Base-by-base conservation (phyloP, 306 rosid genomes). In the Alnus rubra region DNA sequence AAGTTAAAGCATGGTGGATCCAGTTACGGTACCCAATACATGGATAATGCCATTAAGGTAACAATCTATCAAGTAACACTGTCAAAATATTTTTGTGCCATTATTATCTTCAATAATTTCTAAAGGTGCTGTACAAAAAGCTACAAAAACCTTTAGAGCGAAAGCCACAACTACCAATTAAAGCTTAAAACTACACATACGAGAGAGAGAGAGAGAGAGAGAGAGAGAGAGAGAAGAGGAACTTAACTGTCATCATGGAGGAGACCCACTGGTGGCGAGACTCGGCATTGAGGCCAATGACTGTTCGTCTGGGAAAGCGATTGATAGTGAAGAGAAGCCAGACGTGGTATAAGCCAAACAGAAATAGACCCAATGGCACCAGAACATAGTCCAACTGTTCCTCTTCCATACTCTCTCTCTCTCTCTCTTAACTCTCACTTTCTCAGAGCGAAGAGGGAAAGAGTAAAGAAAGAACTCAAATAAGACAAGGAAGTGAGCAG, bases 191-290 rank as follows among this genome's bases (percentile, higher is more conserved):
- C 37, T 15, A 12, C 56, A 4, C 7, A 19, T 30, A 47, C 50
- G 15, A 48, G 81, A 30, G 23, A 35, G 56, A 76, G 44, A 55
- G 59, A 59, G 67, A 83, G 4, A 55, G 37, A 39, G 2, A 71
- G 31, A 50, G 79, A 30, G 33, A 35, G 51, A 76, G 49, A 64
- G 69, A 59, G 68, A 83, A 71, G 75, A 69, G 56, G 78, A 67
- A 7, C 90, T 96, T 86, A 56, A 92, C 98, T 64, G 54, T 54
- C 98, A 92, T 94, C 88, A 92, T 86, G 83, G 79, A 77, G 16
- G 76, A 71, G 82, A 88, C 94, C 98, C 98, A 94, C 23, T 92
- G 97, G 53, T 74, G 92, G 59, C 94, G 97, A 81, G 93, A 80
- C 77, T 88, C 85, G 0, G 96, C 92, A 55, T 94, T 92, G 50